These are phyloP conservation scores for Gaeumannomyces tritici DNA, from an alignment of 2,329 filamentous ascomycete genomes.

Conservation along the genomic window DNA sequence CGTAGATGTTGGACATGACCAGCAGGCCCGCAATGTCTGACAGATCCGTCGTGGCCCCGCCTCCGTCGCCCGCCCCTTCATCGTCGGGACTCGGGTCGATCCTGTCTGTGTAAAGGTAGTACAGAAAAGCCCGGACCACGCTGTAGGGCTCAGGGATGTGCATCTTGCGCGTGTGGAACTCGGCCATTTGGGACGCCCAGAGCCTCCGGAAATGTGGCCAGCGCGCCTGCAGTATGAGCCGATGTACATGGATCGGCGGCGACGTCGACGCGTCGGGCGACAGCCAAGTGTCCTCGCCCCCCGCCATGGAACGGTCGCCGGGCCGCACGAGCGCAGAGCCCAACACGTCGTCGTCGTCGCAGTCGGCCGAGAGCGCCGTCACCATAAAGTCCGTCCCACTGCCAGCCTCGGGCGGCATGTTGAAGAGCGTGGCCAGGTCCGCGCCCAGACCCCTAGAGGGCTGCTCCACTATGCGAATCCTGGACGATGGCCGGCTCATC, in stretches of 20 bases:
- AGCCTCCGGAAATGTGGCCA: conserved; percentile 95
- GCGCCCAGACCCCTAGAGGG: conserved; percentile 64
- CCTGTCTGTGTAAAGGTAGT: conserved; percentile 94
- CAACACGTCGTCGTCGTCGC: conserved; percentile 57
- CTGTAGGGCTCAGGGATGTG: conserved; percentile 95
- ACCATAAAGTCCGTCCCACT: conserved; percentile 87
- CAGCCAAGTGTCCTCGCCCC: conserved; percentile 43
- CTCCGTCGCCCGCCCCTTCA: conserved; percentile 25
- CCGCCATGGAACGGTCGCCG: conserved; percentile 24
- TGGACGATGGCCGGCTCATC: conserved; percentile 32
- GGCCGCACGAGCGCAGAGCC: conserved; percentile 38
- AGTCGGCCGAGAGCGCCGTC: conserved; percentile 75
- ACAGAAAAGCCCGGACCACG: conserved; percentile 88
- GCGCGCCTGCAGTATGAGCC: conserved; percentile 83
- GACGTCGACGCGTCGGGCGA: conserved; percentile 58
- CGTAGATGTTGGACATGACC: conserved; percentile 97
- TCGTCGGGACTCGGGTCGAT: conserved; percentile 50
- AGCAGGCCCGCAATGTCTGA: conserved; percentile 87
- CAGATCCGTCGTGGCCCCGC: conserved; percentile 67
- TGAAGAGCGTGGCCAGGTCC: conserved; percentile 80
- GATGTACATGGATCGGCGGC: conserved; percentile 85
- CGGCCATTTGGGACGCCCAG: conserved; percentile 90
- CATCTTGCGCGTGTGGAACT: conserved; percentile 95
- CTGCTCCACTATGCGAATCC: conserved; percentile 37
- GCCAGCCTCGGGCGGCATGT: conserved; percentile 72